These are phyloP conservation scores for Pythium rhizo-oryzae DNA, from an alignment of 352 stramenopile species.

Conservation along the genomic window DNA sequence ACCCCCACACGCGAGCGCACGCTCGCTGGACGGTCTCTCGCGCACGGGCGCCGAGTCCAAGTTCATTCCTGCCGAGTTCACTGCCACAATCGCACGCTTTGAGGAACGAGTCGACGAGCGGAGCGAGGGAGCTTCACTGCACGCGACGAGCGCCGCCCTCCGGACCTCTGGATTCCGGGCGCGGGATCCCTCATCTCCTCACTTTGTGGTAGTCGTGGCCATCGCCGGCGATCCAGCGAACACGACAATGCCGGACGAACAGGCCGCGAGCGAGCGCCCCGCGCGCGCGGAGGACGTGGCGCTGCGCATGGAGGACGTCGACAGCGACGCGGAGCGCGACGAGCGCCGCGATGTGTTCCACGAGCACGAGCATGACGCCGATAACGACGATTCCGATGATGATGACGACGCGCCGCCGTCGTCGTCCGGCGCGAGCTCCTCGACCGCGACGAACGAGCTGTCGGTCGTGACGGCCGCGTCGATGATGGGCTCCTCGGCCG, in stretches of 20 bases:
- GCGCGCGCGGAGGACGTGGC: neutral
- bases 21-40: too few relatives aligned
- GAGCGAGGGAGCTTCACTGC: too few relatives aligned
- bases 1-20: too few relatives aligned
- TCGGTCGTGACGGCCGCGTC: constrained; percentile 27
- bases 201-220: neutral
- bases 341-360: neutral
- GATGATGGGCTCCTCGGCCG: neutral
- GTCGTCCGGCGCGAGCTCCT: too few relatives aligned
- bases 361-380: neutral
- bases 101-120: too few relatives aligned
- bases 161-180: too few relatives aligned
- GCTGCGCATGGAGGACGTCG: neutral
- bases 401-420: neutral
- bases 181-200: too few relatives aligned
- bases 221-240: too few relatives aligned
- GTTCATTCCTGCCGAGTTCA: too few relatives aligned
- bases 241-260: neutral
- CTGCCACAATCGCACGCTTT: too few relatives aligned
- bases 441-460: neutral
- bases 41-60: too few relatives aligned
- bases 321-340: neutral
- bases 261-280: neutral
- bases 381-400: constrained; percentile 6
- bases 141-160: too few relatives aligned